Base-by-base conservation (phyloP, 1,284 basidiomycete species). In the Ganoderma multipileum region DNA sequence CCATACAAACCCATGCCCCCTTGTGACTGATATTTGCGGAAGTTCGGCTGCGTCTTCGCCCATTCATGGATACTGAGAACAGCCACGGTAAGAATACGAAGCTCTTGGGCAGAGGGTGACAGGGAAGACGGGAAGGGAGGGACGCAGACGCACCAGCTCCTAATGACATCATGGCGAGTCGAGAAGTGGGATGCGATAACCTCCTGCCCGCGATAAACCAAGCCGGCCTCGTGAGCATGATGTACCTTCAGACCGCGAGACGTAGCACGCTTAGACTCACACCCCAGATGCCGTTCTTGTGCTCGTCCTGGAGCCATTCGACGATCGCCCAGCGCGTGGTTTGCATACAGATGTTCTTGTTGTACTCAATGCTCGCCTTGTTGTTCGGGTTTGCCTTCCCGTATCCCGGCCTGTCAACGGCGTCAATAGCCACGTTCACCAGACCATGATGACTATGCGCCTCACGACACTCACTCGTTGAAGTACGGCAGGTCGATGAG, bases 401-500 rank as follows among this genome's bases (percentile, higher is more conserved):
- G 69, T 77, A 78, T 16, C 85, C 86, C 14, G 85, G 86, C 74
- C 85, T 86, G 66, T 61, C 64, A 39, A 52, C 23, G 14, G 47
- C 23, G 5, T 50, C 47, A 50, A 23, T 23, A 26, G 12, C 47
- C 47, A 9, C 44, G 28, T 2, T 8, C 26, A 14, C n/a, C n/a
- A 20, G 33, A 3, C 36, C 42, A 20, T n/a, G 42, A 47, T 0
- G 16, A n/a, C 12, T 38, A 26, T 28, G 42, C 16, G 52, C 66
- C 26, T 42, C 41, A 41, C 65, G 12, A 3, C 18, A 81, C 84
- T 38, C 71, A 87, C 86, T 88, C 87, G 72, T 88, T 88, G 77
- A 84, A 88, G 72, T 83, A 88, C 2, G 87, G 86, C n/a, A 81
- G 70, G 63, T 88, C 85, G 52, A 86, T 82, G 60, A 89, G 77